phyloP scores from a whole-genome alignment of 345 rosid species.

The Rhodamnia argentea region DNA sequence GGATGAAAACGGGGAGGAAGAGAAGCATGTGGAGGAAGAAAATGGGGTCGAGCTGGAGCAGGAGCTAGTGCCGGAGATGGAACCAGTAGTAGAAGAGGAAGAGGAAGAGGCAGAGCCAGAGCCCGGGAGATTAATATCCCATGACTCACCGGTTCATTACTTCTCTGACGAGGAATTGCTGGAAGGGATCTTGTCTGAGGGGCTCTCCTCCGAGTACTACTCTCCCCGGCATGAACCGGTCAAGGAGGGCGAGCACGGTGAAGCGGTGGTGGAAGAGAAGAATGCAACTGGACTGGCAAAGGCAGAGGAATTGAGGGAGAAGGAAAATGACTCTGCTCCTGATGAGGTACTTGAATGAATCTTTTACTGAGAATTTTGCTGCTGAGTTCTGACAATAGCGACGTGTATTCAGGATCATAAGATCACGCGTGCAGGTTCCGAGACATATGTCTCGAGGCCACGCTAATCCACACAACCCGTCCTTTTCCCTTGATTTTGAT shows the following conservation, averaged over 20 bases:
- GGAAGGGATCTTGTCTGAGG: constrained; percentile 5
- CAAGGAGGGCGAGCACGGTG: constrained; percentile 5
- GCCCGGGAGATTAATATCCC: constrained; percentile 5
- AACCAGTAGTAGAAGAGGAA: neutral
- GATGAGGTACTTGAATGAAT: neutral
- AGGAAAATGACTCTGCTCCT: neutral
- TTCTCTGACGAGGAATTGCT: constrained; percentile 24
- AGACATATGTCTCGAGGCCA: neutral
- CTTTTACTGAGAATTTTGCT: neutral
- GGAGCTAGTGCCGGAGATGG: neutral
- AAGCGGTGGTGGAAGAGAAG: constrained; percentile 6
- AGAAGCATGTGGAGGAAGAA: neutral
- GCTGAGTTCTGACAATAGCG: neutral
- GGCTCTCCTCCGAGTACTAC: neutral
- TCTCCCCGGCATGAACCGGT: constrained; percentile 5
- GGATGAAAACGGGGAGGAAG: neutral
- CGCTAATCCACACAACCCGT: neutral
- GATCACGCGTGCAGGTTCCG: neutral
- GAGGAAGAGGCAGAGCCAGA: neutral
- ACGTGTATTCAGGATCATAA: neutral
- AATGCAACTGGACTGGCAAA: neutral
- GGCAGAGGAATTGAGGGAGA: neutral
- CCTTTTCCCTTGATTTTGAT: neutral
- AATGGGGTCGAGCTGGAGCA: neutral
- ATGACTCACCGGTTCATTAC: constrained; percentile 6